Base-by-base conservation (phyloP, 2,329 filamentous ascomycete species). In the Phaeosphaeriaceae sp. region DNA sequence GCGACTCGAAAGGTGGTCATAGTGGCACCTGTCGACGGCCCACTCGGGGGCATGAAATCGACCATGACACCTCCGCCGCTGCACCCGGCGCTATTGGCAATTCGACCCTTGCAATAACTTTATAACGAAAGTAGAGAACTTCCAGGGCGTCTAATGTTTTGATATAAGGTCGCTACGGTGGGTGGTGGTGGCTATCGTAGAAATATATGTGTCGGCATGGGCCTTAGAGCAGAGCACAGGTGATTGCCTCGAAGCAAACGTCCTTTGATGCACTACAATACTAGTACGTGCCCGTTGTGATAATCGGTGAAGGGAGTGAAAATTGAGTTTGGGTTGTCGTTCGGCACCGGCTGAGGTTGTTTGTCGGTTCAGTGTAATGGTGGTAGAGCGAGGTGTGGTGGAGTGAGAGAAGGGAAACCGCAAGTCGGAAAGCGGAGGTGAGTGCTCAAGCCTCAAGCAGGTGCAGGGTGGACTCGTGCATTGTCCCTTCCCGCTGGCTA, bases 1-100 rank as follows among this genome's bases (percentile, higher is more conserved):
- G 69, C 69, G 56, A 73, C 66, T 58, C 72, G 67, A 51, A 74
- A 73, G 33, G 68, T 72, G 36, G 68, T 64, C 61, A 71, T 68
- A 35, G 70, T 70, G 48, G 69, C 63, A 56, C 68, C 70, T 33
- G 60, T 63, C 16, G 64, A 52, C 26, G 67, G 64, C 33, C 68
- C 72, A 46, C 61, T 54, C 20, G 60, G 56, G 42, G 69, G 63
- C 49, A 69, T 61, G 52, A 68, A 66, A 61, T 74, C 72, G 63
- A 65, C 70, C 71, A 74, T 74, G 55, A 42, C 54, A 52, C 53
- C 52, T 52, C 52, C 50, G 56, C 54, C 60, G 53, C 60, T 66
- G 57, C 63, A 63, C 59, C 52, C 59, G 52, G 58, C 54, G 53
- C 55, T 47, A 42, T 50, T 46, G 56, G 55, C 50, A 42, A 28